phyloP scores from a whole-genome alignment of 192 early-diverging fungal species.

The Umbelopsis vinacea region DNA sequence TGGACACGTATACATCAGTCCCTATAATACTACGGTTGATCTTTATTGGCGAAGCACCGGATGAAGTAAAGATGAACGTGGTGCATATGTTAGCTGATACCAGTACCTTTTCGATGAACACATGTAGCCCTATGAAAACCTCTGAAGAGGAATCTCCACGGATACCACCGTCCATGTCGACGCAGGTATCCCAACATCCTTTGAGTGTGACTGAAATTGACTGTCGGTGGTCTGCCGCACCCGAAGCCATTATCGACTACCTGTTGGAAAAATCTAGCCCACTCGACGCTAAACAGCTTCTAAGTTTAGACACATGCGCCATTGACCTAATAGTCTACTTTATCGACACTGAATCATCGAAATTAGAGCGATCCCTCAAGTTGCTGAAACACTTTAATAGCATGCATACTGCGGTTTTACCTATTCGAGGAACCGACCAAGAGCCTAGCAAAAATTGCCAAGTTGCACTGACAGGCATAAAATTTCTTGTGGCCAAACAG shows the following conservation, averaged over 20 bases:
- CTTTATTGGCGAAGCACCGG: slow-evolving; percentile 2
- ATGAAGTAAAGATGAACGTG: slow-evolving; percentile 7
- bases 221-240: slow-evolving; percentile 2
- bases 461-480: neutral
- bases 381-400: neutral
- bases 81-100: neutral
- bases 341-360: neutral
- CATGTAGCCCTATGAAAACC: neutral
- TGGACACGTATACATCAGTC: neutral
- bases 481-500: neutral
- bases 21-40: slow-evolving; percentile 1
- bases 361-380: slow-evolving; percentile 8
- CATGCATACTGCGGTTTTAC: neutral
- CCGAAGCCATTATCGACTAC: neutral
- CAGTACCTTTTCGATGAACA: neutral
- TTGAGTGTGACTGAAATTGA: neutral
- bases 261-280: neutral
- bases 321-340: neutral
- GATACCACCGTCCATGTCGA: neutral
- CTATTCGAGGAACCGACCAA: neutral
- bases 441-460: neutral
- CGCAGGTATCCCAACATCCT: slow-evolving; percentile 2
- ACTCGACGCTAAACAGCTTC: neutral
- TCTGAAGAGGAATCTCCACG: neutral
- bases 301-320: too few species aligned